These are phyloP conservation scores for Lunularia cruciata DNA, from an alignment of 225 moss, liverwort and hornwort species.

Conservation along the genomic window DNA sequence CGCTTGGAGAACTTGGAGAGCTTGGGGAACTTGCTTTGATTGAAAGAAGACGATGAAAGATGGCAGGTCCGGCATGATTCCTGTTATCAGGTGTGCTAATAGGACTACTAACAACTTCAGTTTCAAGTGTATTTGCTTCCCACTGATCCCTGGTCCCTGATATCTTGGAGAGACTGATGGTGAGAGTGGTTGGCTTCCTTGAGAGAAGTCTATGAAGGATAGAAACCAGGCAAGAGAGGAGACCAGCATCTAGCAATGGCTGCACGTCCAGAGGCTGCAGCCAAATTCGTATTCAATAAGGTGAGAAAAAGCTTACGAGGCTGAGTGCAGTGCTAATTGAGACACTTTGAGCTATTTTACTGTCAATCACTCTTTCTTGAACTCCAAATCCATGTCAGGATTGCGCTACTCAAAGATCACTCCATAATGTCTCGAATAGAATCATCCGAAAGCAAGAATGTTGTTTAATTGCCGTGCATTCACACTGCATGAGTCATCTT, in stretches of 20 bases:
- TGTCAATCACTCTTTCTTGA: too few species aligned
- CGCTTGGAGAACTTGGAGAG: conserved; percentile 16
- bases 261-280: conserved; percentile 86
- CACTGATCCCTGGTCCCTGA: conserved; percentile 12
- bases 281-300: conserved; percentile 1
- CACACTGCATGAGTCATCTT: too few species aligned
- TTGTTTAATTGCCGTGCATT: too few species aligned
- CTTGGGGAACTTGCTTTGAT: too few species aligned
- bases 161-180: conserved; percentile 15
- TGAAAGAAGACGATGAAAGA: conserved; percentile 10
- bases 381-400: too few species aligned
- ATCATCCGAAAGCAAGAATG: too few species aligned
- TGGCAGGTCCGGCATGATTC: conserved; percentile 19
- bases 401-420: too few species aligned
- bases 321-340: too few species aligned
- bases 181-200: conserved; percentile 12
- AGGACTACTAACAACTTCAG: not conserved
- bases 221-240: conserved; percentile 88
- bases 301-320: too few species aligned
- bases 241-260: conserved; percentile 84
- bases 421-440: too few species aligned
- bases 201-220: conserved; percentile 76
- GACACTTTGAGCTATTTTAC: too few species aligned
- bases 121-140: conserved; percentile 5
- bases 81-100: not conserved